Evolutionary conservation across 441 rosid genomes (phyloP).

Genomic region (Raphanus hybrid): DNA sequence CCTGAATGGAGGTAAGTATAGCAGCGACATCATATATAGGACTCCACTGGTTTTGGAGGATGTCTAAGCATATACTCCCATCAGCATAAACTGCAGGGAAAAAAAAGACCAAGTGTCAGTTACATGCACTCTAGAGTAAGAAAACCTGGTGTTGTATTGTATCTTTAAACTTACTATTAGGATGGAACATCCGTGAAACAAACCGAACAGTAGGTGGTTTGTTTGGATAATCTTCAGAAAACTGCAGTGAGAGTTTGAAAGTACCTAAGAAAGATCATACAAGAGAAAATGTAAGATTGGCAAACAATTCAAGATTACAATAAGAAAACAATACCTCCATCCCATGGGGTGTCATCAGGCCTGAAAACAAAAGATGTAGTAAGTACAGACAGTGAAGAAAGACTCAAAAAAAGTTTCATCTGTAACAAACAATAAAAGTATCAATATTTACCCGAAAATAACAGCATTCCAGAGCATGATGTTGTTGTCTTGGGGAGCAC

Average conservation of each 20-base stretch:
- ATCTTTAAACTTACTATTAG: slow-evolving; percentile 61
- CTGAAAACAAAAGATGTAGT: slow-evolving; percentile 40
- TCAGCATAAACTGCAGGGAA: slow-evolving; percentile 67
- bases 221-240: slow-evolving; percentile 73
- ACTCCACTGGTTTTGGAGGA: slow-evolving; percentile 88
- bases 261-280: slow-evolving; percentile 49
- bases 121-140: slow-evolving; percentile 19
- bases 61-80: slow-evolving; percentile 85
- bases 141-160: not conserved
- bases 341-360: slow-evolving; percentile 84
- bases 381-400: not conserved
- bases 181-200: slow-evolving; percentile 82
- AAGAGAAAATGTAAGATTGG: not conserved
- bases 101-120: slow-evolving; percentile 1
- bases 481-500: slow-evolving; percentile 76
- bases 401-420: not conserved
- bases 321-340: slow-evolving; percentile 55
- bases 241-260: slow-evolving; percentile 72
- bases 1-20: slow-evolving; percentile 86
- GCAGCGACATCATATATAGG: slow-evolving; percentile 90
- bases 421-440: too few species aligned
- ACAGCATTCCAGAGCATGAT: slow-evolving; percentile 82
- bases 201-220: slow-evolving; percentile 77
- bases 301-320: not conserved
- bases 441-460: slow-evolving; percentile 58